Conservation (phyloP, 495 filamentous ascomycete genomes). For the Tricharina praecox region DNA sequence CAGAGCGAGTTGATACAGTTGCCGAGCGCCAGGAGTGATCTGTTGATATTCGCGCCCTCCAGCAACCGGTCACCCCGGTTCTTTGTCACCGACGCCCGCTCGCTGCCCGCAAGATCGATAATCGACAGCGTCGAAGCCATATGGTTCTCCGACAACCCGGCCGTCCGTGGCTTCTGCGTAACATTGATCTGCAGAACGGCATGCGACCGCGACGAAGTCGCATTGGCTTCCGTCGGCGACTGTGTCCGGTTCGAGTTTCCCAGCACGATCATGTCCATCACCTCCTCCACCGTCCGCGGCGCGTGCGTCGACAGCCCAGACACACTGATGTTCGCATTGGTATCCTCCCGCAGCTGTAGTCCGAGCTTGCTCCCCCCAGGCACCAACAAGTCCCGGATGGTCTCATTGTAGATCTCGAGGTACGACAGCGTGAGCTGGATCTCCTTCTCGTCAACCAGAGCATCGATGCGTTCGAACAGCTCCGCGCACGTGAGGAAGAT, state of each 20-base stretch:
- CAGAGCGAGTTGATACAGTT: slow-evolving; percentile 99
- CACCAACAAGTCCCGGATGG: slow-evolving; percentile 84
- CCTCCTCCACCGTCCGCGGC: slow-evolving; percentile 58
- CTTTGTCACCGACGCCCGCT: slow-evolving; percentile 90
- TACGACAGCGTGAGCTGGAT: slow-evolving; percentile 89
- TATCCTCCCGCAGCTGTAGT: slow-evolving; percentile 87
- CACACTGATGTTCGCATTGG: slow-evolving; percentile 83
- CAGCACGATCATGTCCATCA: slow-evolving; percentile 98
- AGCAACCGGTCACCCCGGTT: slow-evolving; percentile 82
- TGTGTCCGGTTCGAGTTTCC: slow-evolving; percentile 92
- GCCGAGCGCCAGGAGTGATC: slow-evolving; percentile 82
- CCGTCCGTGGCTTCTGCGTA: slow-evolving; percentile 83
- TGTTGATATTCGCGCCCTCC: slow-evolving; percentile 98
- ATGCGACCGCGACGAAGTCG: slow-evolving; percentile 92
- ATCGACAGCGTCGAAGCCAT: slow-evolving; percentile 97
- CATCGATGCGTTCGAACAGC: slow-evolving; percentile 85
- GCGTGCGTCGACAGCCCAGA: slow-evolving; percentile 82
- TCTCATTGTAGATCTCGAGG: slow-evolving; percentile 98
- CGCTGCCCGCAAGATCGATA: slow-evolving; percentile 92
- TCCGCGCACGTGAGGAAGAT: slow-evolving; percentile 99
- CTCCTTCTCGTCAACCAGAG: slow-evolving; percentile 64
- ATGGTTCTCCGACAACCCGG: slow-evolving; percentile 81
- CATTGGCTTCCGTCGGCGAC: slow-evolving; percentile 94
- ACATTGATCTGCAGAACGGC: slow-evolving; percentile 98
- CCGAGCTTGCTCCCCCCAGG: slow-evolving; percentile 72